Conservation (phyloP, 2,329 filamentous ascomycete species). For the Akanthomyces muscarius region DNA sequence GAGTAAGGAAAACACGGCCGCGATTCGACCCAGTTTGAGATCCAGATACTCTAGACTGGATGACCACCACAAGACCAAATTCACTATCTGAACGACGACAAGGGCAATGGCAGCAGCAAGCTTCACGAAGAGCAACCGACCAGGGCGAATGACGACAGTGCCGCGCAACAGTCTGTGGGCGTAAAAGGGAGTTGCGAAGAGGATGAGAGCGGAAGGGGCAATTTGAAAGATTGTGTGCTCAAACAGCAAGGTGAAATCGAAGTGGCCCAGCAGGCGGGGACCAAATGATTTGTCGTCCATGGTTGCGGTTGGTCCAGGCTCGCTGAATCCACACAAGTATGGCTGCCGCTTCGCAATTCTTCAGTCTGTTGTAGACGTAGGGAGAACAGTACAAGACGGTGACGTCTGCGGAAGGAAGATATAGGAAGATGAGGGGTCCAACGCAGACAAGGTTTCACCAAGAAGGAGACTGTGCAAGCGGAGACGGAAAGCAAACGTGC, state of each 20-base stretch:
- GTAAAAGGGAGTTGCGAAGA: neutral
- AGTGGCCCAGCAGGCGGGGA: neutral
- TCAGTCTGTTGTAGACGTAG: too few species aligned
- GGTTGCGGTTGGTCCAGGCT: too few species aligned
- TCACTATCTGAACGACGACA: slow-evolving; percentile 20
- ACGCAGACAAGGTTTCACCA: too few species aligned
- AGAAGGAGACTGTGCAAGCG: too few species aligned
- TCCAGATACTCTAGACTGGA: slow-evolving; percentile 15
- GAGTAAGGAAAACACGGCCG: slow-evolving; percentile 26
- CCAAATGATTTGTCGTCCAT: slow-evolving; percentile 1
- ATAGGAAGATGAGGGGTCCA: too few species aligned
- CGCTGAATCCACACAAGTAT: too few species aligned
- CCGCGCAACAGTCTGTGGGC: neutral
- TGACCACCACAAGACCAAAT: slow-evolving; percentile 27
- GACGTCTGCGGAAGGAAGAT: too few species aligned
- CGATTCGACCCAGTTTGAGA: slow-evolving; percentile 24
- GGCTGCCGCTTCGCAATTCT: too few species aligned
- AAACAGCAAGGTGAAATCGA: slow-evolving; percentile 5
- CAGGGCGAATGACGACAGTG: neutral
- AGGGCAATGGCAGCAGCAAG: neutral
- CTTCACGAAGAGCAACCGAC: slow-evolving; percentile 22
- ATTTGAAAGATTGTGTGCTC: slow-evolving; percentile 3
- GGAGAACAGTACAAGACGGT: too few species aligned
- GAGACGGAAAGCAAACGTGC: too few species aligned
- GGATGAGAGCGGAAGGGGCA: neutral